A percentile compares a stretch with the other conserved stretches of the same genome.
phyloP scores from a whole-genome alignment of 176 grass and related monocot species.

The Musa troglodytarum region DNA sequence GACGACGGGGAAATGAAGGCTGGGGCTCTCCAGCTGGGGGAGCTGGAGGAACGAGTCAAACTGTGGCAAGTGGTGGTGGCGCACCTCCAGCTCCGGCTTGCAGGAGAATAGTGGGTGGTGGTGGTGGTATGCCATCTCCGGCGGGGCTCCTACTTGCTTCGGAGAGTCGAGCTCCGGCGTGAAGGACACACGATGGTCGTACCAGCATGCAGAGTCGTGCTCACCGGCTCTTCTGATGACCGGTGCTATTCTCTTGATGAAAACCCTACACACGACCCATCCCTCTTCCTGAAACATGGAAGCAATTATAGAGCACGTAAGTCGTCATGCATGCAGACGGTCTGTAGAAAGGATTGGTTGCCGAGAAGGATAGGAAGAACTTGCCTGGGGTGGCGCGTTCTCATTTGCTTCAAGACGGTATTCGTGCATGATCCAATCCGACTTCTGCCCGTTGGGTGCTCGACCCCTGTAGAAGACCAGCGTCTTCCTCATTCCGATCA shows the following conservation, averaged over 20 bases:
- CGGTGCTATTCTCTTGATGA: constrained; percentile 63
- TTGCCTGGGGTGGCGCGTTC: constrained; percentile 49
- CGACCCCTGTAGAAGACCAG: constrained; percentile 84
- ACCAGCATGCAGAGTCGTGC: constrained; percentile 46
- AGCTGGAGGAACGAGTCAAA: constrained; percentile 47
- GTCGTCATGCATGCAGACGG: background rate
- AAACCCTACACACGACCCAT: constrained; percentile 87
- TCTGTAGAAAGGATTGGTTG: background rate
- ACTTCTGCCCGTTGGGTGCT: constrained; percentile 80
- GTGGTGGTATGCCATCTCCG: constrained; percentile 25
- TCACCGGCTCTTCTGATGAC: constrained; percentile 27
- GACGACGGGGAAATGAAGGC: constrained; percentile 40
- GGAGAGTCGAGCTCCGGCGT: constrained; percentile 31
- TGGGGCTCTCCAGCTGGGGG: constrained; percentile 51
- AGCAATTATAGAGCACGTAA: background rate
- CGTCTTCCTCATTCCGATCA: constrained; percentile 94
- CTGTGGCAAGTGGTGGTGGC: constrained; percentile 39
- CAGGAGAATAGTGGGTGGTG: constrained; percentile 43
- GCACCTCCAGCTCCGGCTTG: constrained; percentile 64
- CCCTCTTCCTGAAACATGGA: constrained; percentile 64
- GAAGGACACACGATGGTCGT: constrained; percentile 47
- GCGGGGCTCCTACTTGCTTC: constrained; percentile 30
- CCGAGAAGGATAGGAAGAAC: background rate
- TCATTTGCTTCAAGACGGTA: constrained; percentile 78
- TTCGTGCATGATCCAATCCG: constrained; percentile 98